Evolutionary conservation across 352 stramenopile genomes (phyloP).

Genomic region (Globisporangium sylvaticum): DNA sequence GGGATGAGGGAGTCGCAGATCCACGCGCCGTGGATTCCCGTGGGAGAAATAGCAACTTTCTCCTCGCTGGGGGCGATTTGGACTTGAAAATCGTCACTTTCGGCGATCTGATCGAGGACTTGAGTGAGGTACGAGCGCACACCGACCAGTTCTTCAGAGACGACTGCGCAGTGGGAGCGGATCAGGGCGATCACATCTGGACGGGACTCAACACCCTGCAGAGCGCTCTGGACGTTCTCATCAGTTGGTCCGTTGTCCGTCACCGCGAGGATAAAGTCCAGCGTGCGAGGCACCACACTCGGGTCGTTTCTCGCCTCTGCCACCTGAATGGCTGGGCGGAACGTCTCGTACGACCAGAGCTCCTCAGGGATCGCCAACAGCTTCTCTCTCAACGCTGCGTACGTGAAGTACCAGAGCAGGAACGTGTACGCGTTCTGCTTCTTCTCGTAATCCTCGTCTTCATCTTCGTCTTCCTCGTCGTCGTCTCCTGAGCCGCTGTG

Average conservation of each 20-base stretch:
- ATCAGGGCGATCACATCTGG: neutral
- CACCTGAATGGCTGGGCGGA: neutral
- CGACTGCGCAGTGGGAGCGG: neutral
- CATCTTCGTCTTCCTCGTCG: neutral
- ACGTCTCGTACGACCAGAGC: neutral
- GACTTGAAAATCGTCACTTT: neutral
- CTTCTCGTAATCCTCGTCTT: neutral
- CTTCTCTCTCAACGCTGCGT: neutral
- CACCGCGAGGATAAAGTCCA: constrained; percentile 3
- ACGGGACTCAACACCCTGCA: neutral
- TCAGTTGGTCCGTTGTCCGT: neutral
- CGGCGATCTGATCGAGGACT: neutral
- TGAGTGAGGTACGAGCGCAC: constrained; percentile 1
- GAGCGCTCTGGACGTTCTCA: neutral
- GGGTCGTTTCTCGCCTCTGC: neutral
- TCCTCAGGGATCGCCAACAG: neutral
- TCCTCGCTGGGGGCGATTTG: neutral
- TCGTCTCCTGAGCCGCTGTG: neutral
- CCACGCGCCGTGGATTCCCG: constrained; percentile 16
- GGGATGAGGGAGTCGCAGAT: constrained; percentile 31
- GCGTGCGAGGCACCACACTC: neutral
- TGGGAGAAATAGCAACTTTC: neutral
- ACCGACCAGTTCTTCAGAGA: neutral
- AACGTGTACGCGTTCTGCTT: constrained; percentile 7
- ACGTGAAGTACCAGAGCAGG: constrained; percentile 4